Conservation (phyloP, 441 rosid genomes). For the Mallotus japonicus region DNA sequence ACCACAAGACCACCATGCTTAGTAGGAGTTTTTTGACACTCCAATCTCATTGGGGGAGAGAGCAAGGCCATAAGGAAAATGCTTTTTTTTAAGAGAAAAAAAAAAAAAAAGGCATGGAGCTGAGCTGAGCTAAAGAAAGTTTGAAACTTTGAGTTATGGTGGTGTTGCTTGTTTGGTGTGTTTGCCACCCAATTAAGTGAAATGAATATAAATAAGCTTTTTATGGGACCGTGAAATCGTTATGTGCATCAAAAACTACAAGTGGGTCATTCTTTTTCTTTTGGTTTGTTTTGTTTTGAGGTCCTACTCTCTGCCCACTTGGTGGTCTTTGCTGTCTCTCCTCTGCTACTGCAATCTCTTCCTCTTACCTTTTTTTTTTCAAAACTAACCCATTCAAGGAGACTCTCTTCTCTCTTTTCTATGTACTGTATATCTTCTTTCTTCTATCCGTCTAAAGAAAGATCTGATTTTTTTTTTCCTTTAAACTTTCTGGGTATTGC, state of each 20-base stretch:
- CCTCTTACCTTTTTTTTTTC: constrained; percentile 15
- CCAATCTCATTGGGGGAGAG: constrained; percentile 17
- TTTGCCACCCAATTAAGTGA: constrained; percentile 32
- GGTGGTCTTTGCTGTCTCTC: constrained; percentile 38
- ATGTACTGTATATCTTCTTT: constrained; percentile 22
- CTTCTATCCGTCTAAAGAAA: constrained; percentile 29
- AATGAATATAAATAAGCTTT: constrained; percentile 17
- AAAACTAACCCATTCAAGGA: constrained; percentile 12
- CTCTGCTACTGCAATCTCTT: constrained; percentile 25
- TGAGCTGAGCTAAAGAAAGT: constrained; percentile 10
- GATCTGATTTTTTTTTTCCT: constrained; percentile 27
- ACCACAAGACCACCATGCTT: neutral
- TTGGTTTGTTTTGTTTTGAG: constrained; percentile 16
- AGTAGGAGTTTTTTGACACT: constrained; percentile 18
- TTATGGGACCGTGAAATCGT: constrained; percentile 45
- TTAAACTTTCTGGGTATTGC: constrained; percentile 19
- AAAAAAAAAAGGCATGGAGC: neutral
- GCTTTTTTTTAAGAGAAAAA: neutral
- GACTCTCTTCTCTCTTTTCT: constrained; percentile 28
- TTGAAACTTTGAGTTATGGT: neutral
- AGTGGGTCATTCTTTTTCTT: constrained; percentile 42
- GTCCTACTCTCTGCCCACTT: constrained; percentile 48
- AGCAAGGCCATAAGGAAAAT: neutral
- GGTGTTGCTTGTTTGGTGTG: neutral
- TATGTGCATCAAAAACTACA: constrained; percentile 35